A percentile compares a stretch with the other conserved stretches of the same genome.
Conservation (phyloP, 176 grass and related monocot species). For the Areca catechu region DNA sequence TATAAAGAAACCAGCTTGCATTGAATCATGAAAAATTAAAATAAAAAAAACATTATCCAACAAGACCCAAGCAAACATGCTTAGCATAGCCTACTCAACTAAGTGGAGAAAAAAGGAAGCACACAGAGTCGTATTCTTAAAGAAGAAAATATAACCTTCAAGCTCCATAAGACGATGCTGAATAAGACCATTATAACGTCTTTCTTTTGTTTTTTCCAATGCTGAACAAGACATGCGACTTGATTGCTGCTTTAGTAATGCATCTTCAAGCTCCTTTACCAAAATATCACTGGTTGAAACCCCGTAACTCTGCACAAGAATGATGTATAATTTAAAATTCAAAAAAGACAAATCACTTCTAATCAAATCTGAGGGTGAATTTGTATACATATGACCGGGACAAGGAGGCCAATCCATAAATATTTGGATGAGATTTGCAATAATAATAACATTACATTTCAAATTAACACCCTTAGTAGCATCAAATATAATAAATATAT, state of each 20-base stretch:
- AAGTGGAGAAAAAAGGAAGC: slow-evolving; percentile 13
- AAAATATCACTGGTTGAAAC: slow-evolving; percentile 31
- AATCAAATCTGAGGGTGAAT: too few relatives aligned
- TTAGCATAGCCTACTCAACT: background rate
- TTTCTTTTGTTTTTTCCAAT: slow-evolving; percentile 57
- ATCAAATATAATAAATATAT: too few relatives aligned
- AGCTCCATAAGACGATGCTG: slow-evolving; percentile 82
- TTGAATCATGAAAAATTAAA: too few relatives aligned
- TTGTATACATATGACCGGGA: too few relatives aligned
- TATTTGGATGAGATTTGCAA: too few relatives aligned
- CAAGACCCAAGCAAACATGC: background rate
- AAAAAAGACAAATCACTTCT: too few relatives aligned
- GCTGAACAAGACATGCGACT: slow-evolving; percentile 49
- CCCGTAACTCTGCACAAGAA: slow-evolving; percentile 3
- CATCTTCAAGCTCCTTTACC: slow-evolving; percentile 80
- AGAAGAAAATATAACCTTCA: slow-evolving; percentile 48
- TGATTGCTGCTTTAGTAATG: slow-evolving; percentile 46
- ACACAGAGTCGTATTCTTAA: background rate
- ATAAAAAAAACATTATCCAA: too few relatives aligned
- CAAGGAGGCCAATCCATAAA: too few relatives aligned
- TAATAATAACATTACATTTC: too few relatives aligned
- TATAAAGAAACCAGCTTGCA: too few relatives aligned
- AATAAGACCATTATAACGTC: slow-evolving; percentile 61
- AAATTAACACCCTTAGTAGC: too few relatives aligned
- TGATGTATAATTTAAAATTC: background rate